A percentile compares a stretch with the other conserved stretches of the same genome.
Conservation (phyloP, 352 stramenopile species). For the Pythium scleroteichum region DNA sequence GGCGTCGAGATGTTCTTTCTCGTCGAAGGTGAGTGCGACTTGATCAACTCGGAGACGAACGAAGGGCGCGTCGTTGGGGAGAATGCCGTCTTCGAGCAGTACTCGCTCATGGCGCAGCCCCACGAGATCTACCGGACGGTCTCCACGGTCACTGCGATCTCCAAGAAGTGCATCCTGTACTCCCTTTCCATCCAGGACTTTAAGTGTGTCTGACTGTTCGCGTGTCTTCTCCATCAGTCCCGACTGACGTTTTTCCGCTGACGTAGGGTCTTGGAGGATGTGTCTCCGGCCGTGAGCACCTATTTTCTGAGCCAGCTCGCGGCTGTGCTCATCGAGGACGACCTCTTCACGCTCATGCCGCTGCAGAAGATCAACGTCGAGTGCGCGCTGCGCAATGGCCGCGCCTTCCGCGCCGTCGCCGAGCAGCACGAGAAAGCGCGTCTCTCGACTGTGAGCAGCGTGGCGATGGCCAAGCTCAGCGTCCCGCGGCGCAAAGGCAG, state of each 20-base stretch:
- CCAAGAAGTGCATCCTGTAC: conserved; percentile 74
- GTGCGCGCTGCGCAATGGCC: conserved; percentile 47
- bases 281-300: conserved; percentile 73
- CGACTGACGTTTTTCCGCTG: background rate
- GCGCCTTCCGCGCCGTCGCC: conserved; percentile 58
- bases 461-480: conserved; percentile 70
- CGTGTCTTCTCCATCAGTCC: background rate
- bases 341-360: conserved; percentile 52
- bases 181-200: conserved; percentile 82
- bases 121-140: conserved; percentile 78
- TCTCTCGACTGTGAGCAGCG: conserved; percentile 53
- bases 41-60: conserved; percentile 68
- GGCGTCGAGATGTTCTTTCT: conserved; percentile 85
- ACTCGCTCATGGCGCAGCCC: conserved; percentile 68
- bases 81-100: conserved; percentile 83
- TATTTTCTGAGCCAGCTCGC: conserved; percentile 82
- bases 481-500: conserved; percentile 55
- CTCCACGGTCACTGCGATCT: conserved; percentile 68
- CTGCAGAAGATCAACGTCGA: conserved; percentile 61
- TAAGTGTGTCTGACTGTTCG: conserved; percentile 37
- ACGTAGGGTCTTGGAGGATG: conserved; percentile 55
- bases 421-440: conserved; percentile 57
- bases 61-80: conserved; percentile 60
- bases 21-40: conserved; percentile 80
- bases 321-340: conserved; percentile 71